These are phyloP conservation scores for Penicillium hesseltinei DNA, from an alignment of 2,329 filamentous ascomycete genomes.

Conservation along the genomic window DNA sequence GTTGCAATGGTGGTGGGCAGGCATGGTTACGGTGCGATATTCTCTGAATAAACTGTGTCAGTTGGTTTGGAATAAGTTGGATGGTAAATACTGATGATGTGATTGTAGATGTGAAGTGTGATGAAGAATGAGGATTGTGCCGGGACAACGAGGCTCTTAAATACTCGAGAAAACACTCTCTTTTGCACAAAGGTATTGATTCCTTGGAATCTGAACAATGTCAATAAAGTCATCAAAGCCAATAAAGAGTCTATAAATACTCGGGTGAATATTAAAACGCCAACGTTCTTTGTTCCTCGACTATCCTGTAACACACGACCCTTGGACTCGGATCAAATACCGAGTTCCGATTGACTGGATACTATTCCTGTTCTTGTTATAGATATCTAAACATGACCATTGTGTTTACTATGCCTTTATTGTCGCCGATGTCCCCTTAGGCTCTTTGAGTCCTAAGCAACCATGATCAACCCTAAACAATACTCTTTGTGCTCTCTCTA, in stretches of 20 bases:
- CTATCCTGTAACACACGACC: neutral
- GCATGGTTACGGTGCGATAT: neutral
- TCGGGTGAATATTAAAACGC: neutral
- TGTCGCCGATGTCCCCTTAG: neutral
- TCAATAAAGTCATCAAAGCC: neutral
- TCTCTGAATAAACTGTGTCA: neutral
- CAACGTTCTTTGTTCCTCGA: neutral
- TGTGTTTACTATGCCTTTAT: neutral
- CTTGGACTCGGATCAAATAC: neutral
- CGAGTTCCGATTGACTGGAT: neutral
- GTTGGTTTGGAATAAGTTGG: neutral
- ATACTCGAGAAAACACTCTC: neutral
- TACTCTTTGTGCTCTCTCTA: neutral
- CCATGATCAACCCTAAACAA: neutral
- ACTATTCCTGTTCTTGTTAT: neutral
- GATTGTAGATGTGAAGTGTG: neutral
- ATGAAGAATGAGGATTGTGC: neutral
- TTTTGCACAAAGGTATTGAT: neutral
- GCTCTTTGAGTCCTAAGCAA: neutral
- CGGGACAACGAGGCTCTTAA: neutral
- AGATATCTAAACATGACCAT: neutral
- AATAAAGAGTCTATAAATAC: neutral
- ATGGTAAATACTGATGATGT: neutral
- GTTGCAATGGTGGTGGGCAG: neutral
- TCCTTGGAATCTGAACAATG: neutral